Percentiles rank a stretch among this genome's conserved stretches.
Evolutionary conservation across 148 eudicot genomes (phyloP).

Genomic region (Linanthus parryae): DNA sequence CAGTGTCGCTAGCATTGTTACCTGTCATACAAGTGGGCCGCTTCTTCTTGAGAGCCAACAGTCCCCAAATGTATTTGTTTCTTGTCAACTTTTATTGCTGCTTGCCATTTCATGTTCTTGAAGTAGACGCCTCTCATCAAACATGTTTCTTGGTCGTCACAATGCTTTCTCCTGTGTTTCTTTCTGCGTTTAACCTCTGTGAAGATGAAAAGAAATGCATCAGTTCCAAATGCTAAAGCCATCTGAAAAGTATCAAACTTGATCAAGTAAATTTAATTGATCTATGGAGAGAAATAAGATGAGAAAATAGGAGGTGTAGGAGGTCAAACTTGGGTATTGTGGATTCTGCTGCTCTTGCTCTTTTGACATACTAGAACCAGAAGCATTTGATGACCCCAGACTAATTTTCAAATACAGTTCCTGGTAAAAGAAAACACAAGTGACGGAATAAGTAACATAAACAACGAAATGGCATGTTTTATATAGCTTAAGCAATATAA

Average conservation of each 20-base stretch:
- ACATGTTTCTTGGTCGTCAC: slow-evolving; percentile 46
- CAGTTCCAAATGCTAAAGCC: background rate
- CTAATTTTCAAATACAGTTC: slow-evolving; percentile 14
- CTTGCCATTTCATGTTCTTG: slow-evolving; percentile 97
- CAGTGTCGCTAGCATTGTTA: too few species aligned
- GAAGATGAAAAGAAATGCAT: background rate
- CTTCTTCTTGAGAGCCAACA: slow-evolving; percentile 74
- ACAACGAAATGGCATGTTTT: too few species aligned
- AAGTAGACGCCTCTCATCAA: slow-evolving; percentile 78
- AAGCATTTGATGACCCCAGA: slow-evolving; percentile 27
- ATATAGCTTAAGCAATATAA: background rate
- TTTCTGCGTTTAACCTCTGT: slow-evolving; percentile 67
- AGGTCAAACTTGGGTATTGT: slow-evolving; percentile 33
- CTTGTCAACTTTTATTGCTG: slow-evolving; percentile 94
- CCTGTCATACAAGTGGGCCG: slow-evolving; percentile 92
- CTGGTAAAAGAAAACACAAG: slow-evolving; percentile 22
- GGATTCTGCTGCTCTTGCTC: slow-evolving; percentile 35
- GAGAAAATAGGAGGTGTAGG: background rate
- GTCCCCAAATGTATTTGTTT: slow-evolving; percentile 97
- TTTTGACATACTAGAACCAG: slow-evolving; percentile 33
- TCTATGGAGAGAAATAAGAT: background rate
- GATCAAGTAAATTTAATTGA: background rate
- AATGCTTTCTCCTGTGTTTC: slow-evolving; percentile 57
- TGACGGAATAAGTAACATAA: too few species aligned
- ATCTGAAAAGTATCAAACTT: background rate